These are phyloP conservation scores for Dissophora ornata DNA, from an alignment of 192 early-diverging fungal genomes.

Conservation along the genomic window DNA sequence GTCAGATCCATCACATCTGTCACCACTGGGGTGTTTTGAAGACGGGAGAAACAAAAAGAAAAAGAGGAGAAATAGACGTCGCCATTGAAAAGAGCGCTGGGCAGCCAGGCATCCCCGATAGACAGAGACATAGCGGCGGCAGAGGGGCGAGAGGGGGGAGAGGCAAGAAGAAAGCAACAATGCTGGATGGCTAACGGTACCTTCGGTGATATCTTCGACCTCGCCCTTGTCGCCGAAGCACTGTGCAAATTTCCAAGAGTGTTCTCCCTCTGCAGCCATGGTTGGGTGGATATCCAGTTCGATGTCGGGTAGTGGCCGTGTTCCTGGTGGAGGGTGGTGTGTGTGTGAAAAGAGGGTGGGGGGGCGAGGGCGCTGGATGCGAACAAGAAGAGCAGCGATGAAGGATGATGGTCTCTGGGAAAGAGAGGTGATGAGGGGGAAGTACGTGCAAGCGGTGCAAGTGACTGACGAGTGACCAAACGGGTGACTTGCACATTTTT, in stretches of 20 bases:
- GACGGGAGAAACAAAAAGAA: neutral
- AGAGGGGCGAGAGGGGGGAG: neutral
- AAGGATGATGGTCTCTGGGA: neutral
- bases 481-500: neutral
- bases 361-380: neutral
- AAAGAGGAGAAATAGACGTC: too few relatives aligned
- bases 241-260: constrained; percentile 93
- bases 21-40: too few relatives aligned
- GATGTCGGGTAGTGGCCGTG: neutral
- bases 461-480: too few relatives aligned
- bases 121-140: too few relatives aligned
- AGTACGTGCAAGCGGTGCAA: too few relatives aligned
- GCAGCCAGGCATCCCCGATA: too few relatives aligned
- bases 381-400: neutral
- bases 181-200: too few relatives aligned
- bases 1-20: too few relatives aligned
- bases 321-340: neutral
- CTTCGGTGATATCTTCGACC: constrained; percentile 98
- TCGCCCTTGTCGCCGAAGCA: constrained; percentile 99
- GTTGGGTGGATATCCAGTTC: constrained; percentile 2
- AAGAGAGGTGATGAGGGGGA: constrained; percentile 1
- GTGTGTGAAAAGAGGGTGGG: too few relatives aligned
- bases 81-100: too few relatives aligned
- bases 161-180: too few relatives aligned
- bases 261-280: constrained; percentile 54